Percentiles rank a stretch among this genome's conserved stretches.
phyloP scores from a whole-genome alignment of 768 basidiomycete species.

The Butyriboletus loyo region DNA sequence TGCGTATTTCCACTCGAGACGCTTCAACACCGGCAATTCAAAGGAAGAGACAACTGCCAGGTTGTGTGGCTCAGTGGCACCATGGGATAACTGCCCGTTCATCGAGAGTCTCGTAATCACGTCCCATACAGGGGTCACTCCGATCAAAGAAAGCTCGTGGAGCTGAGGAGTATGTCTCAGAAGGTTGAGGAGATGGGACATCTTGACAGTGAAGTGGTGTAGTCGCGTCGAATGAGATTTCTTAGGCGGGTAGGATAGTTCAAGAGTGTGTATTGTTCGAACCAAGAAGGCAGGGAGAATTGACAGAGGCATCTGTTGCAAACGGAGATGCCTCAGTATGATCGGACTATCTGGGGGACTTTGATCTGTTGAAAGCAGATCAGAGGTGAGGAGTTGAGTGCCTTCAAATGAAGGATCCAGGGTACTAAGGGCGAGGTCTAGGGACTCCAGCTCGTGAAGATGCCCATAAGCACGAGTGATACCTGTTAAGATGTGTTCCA shows the following conservation, averaged over 20 bases:
- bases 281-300: constrained; percentile 37
- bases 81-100: constrained; percentile 9
- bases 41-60: constrained; percentile 20
- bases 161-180: constrained; percentile 39
- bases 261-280: constrained; percentile 39
- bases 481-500: constrained; percentile 25
- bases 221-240: constrained; percentile 14
- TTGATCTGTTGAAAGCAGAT: constrained; percentile 15
- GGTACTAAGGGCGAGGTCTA: constrained; percentile 29
- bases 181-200: constrained; percentile 40
- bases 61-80: constrained; percentile 4
- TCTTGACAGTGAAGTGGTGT: constrained; percentile 35
- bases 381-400: constrained; percentile 22
- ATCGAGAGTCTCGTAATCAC: constrained; percentile 12
- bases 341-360: constrained; percentile 1
- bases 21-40: constrained; percentile 38
- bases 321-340: constrained; percentile 33
- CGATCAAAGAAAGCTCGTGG: constrained; percentile 41
- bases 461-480: constrained; percentile 12
- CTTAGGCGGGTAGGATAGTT: constrained; percentile 40
- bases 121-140: constrained; percentile 43
- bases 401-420: constrained; percentile 27
- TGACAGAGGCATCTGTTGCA: constrained; percentile 42
- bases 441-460: constrained; percentile 26
- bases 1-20: constrained; percentile 49